These are phyloP conservation scores for Ploettnerulaceae sp. DNA, from an alignment of 2,329 filamentous ascomycete species.

Conservation along the genomic window DNA sequence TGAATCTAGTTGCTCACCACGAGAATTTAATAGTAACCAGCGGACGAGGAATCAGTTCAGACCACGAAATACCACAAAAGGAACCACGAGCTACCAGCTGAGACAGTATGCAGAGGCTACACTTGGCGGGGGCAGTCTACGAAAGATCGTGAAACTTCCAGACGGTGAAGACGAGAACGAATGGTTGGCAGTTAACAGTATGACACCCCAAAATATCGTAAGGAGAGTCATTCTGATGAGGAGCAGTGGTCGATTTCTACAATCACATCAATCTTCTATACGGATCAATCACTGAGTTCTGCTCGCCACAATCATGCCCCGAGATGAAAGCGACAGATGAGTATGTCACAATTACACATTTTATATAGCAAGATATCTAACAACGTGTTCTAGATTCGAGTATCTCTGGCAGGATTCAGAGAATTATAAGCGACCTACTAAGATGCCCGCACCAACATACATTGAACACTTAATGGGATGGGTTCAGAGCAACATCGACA, in stretches of 20 bases:
- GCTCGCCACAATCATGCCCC: conserved; percentile 91
- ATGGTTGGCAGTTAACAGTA: conserved; percentile 97
- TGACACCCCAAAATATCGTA: conserved; percentile 29
- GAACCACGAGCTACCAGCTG: conserved; percentile 86
- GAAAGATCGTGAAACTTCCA: conserved; percentile 93
- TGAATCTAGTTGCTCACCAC: conserved; percentile 35
- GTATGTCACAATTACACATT: conserved; percentile 46
- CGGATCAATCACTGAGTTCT: conserved; percentile 98
- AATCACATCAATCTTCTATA: conserved; percentile 99
- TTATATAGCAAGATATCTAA: conserved; percentile 4
- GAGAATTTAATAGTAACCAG: conserved; percentile 59
- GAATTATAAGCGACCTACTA: conserved; percentile 91
- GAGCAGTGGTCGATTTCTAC: conserved; percentile 97
- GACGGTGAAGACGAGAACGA: conserved; percentile 98
- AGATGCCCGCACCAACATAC: conserved; percentile 95
- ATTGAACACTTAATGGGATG: conserved; percentile 97
- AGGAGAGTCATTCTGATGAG: conserved; percentile 28
- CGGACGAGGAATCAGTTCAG: conserved; percentile 88
- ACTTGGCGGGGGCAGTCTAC: conserved; percentile 85
- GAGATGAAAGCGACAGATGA: conserved; percentile 99
- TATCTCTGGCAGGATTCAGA: conserved; percentile 98
- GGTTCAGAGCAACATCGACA: conserved; percentile 94
- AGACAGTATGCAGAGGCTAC: conserved; percentile 98
- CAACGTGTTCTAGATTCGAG: conserved; percentile 63
- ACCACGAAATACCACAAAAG: conserved; percentile 77